Evolutionary conservation across 768 basidiomycete genomes (phyloP), one percentile per base, ranked within the genome.

Genomic region (Pholiota microspora): DNA sequence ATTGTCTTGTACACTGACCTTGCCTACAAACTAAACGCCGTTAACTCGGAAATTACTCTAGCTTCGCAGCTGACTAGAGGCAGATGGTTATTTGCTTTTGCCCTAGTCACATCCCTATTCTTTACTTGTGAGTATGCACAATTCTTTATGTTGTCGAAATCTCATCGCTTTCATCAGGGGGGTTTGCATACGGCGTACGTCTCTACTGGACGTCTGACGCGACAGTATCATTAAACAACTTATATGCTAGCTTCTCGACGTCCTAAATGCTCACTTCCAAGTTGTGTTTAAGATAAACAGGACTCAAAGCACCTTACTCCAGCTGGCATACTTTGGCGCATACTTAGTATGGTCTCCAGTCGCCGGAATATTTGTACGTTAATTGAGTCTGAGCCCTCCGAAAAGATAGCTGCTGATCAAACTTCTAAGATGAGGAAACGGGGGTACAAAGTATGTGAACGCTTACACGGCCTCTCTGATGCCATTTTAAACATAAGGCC

Each of bases 201-300:
- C 24, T 25, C 3, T 18, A 45, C 23, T 15, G 9, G 9, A 2
- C 15, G 23, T 28, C 13, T 28, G 42, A 18, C 27, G 16, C n/a
- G 48, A 24, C 12, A 16, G 4, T 23, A 36, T 6, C 29, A 9
- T 45, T 31, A 53, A 34, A 59, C 25, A 3, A 46, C 2, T 18
- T 53, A n/a, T 53, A 23, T 27, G 27, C 21, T 59, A 85, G 83
- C 77, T 85, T 45, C 83, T 85, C 59, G 84, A 85, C 63, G 84
- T 85, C 50, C 73, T 85, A 55, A 85, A 85, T 62, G 81, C 85
- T 45, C 88, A 90, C 70, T 90, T 90, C 70, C 88, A 89, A 71
- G 67, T 68, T 2, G 79, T 88, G 34, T 87, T 90, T 64, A 73
- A 75, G 9, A 86, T 92, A 65, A 70, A 74, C 34, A 88, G 85